These are phyloP conservation scores for Paramecium sexaurelia DNA, from an alignment of 73 alveolate genomes.

Conservation along the genomic window DNA sequence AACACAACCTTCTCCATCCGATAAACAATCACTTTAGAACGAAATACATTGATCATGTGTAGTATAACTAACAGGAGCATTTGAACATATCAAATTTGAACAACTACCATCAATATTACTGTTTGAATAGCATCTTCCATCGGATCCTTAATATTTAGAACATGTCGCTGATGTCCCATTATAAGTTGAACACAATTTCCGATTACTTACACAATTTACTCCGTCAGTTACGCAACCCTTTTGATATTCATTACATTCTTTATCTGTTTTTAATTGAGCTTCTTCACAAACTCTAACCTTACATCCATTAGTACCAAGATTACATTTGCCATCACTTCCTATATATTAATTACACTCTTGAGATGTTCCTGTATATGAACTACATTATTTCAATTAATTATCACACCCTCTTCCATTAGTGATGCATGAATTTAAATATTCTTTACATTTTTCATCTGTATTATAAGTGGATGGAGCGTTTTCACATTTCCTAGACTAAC, in stretches of 20 bases:
- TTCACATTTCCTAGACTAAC: background rate
- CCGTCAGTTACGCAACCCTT: constrained; percentile 44
- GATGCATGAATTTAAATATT: background rate
- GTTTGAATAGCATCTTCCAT: constrained; percentile 12
- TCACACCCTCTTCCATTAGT: constrained; percentile 43
- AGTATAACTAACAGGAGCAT: background rate
- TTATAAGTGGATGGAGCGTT: background rate
- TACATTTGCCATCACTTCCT: constrained; percentile 45
- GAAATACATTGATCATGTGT: background rate
- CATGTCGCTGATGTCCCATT: constrained; percentile 4
- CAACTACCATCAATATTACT: background rate
- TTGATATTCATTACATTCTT: background rate
- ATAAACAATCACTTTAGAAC: background rate
- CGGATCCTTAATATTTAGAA: background rate
- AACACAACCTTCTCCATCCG: background rate
- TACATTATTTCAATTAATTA: background rate
- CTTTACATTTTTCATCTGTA: constrained; percentile 14
- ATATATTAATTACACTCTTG: background rate
- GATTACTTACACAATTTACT: background rate
- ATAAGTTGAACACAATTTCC: background rate
- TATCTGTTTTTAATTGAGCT: background rate
- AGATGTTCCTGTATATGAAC: background rate
- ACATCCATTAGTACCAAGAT: background rate
- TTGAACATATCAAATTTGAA: background rate
- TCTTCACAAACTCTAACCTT: constrained; percentile 17